Base-by-base conservation (phyloP, 2,329 filamentous ascomycete species). In the Stagonosporopsis tanaceti region DNA sequence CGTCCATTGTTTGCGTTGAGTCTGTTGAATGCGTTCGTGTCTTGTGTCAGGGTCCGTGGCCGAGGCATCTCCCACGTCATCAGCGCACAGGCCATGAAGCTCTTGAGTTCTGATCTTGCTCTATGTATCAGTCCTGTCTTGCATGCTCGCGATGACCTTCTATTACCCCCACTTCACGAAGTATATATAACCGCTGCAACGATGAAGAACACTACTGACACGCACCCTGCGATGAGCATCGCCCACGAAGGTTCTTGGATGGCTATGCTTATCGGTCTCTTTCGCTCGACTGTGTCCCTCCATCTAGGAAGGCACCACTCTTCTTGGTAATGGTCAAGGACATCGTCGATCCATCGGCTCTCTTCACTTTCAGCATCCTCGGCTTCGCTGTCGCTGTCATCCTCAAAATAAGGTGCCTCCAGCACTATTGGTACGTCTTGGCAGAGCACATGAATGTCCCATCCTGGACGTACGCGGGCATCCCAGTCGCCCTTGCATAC, bases 401-500 rank as follows among this genome's bases (percentile, higher is more conserved):
- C 22, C 11, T 37, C 42, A 8, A 14, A 14, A 12, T 20, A 12
- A 12, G 24, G 15, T 2, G 22, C n/a, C 25, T 47, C 17, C 11
- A 24, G 27, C 12, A 22, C 20, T 6, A 20, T 25, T 6, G 27
- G 22, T n/a, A 4, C 27, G 27, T 54, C 27, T n/a, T 39, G 44
- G 47, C 63, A 63, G 4, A 38, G 27, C 6, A 58, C 48, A 22
- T 53, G 48, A 2, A 68, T 14, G 4, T 35, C 39, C 59, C 60
- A 57, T 2, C 64, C 61, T 11, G 61, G 64, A 25, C 47, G 48
- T 2, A 57, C 58, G 6, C 64, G 47, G 9, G 65, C 62, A n/a
- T 68, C 54, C 64, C 65, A 68, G 32, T 66, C 65, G 4, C 97
- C 69, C 90, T 97, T 72, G 92, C 97, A 89, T 96, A 98, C 87